Base-by-base conservation (phyloP, 2,329 filamentous ascomycete species). In the Teratosphaeria gauchensis region DNA sequence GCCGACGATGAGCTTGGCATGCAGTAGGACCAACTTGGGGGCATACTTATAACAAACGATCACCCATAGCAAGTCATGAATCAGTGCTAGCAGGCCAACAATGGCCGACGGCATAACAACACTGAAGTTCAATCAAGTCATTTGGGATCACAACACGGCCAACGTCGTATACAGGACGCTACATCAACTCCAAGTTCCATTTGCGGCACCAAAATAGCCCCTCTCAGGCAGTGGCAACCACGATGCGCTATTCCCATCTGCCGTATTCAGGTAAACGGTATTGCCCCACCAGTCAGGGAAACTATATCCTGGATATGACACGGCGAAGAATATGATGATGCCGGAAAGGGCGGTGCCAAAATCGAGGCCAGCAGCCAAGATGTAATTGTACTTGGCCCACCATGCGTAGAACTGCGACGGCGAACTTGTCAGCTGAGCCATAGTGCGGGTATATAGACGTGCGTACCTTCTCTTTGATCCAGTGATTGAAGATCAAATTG, bases 401-500 rank as follows among this genome's bases (percentile, higher is more conserved):
- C 68, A 66, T 4, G 64, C 62, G 63, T 89, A 85, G 65, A 87
- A 89, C 57, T 77, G 61, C 30, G 42, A 14, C 3, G 24, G 30
- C 31, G 31, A 42, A 55, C n/a, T 16, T 38, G 55, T 60, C 31
- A 85, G 72, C 95, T 0, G 70, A 42, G 33, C 53, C 35, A 42
- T 24, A 12, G 38, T 72, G 66, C 75, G 74, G 57, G 76, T 60
- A 95, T 79, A 95, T 95, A 52, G 89, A 48, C 4, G 38, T 88
- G 94, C 16, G 94, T 6, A 57, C 88, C 30, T 64, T 65, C 5
- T 68, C 67, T 51, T 69, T 73, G 58, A 68, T 63, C 48, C n/a
- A 95, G 75, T 61, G 58, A 28, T 68, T 67, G 57, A 69, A 68
- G 19, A 66, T 58, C 21, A 67, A 24, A 33, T 68, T 65, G 24